Evolutionary conservation across 2,329 filamentous ascomycete genomes (phyloP), one percentile per base, ranked within the genome.

Genomic region (Claviceps africana): DNA sequence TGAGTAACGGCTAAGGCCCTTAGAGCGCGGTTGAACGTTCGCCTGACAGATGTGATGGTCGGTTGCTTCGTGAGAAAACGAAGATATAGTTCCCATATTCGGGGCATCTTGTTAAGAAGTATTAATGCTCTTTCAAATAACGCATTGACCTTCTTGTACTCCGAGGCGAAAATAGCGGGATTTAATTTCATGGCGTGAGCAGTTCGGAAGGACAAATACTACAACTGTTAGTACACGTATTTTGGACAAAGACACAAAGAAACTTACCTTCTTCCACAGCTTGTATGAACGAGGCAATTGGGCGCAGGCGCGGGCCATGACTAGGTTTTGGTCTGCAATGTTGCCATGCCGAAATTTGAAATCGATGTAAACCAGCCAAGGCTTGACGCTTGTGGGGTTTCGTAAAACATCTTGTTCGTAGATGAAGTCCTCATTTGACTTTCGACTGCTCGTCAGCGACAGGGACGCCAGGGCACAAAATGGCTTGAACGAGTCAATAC

Each of bases 41-140:
- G 82, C 54, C 93, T 82, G 28, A 88, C 94, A 53, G 82, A 76
- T 8, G 91, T 96, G 55, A 98, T 82, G 51, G 94, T 73, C n/a
- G 93, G 93, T 66, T 98, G 93, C 62, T 86, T 82, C 64, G 91
- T 81, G 53, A 98, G 75, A 64, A 98, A 97, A 48, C 79, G 79
- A 56, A 98, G 81, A 66, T 96, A 98, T 82, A 97, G 88, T 66
- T 96, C 90, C 94, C 93, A 98, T 64, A 98, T 93, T 59, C 82
- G 81, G 25, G 94, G 93, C 93, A 98, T 98, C 72, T 98, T 98
- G 72, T 98, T 96, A 56, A 98, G 78, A 42, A 98, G 76, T 54
- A 96, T 87, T 50, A 98, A 73, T 3, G 93, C 90, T 60, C 88
- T 81, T 71, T 98, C 93, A 65, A 95, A 98, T 42, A 97, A 80